A percentile compares a stretch with the other conserved stretches of the same genome.
phyloP scores from a whole-genome alignment of 1,284 basidiomycete species.

The Bondarzewia mesenterica region DNA sequence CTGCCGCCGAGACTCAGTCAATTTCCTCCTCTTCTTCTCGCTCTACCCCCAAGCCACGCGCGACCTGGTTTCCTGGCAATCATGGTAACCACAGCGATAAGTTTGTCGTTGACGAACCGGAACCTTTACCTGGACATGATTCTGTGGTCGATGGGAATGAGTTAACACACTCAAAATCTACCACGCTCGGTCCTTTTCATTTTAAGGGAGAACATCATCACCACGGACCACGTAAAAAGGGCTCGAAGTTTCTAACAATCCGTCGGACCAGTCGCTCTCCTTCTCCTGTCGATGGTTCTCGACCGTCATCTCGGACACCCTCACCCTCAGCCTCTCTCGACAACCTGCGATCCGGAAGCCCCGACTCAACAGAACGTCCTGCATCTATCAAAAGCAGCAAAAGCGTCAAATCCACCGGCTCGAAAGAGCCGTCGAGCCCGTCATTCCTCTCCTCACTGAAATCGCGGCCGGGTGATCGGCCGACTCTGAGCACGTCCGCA shows the following conservation, averaged over 20 bases:
- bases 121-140: not conserved
- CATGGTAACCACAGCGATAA: not conserved
- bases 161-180: not conserved
- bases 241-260: slow-evolving; percentile 8
- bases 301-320: slow-evolving; percentile 7
- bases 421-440: slow-evolving; percentile 9
- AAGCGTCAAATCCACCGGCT: slow-evolving; percentile 11
- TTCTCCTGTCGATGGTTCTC: slow-evolving; percentile 2
- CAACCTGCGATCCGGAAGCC: slow-evolving; percentile 1
- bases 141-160: not conserved
- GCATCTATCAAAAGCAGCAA: not conserved
- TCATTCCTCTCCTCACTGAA: slow-evolving; percentile 65
- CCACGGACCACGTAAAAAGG: slow-evolving; percentile 2
- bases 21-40: not conserved
- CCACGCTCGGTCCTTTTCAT: no score
- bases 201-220: not conserved
- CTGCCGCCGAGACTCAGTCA: not conserved
- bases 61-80: slow-evolving; percentile 1
- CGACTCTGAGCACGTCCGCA: slow-evolving; percentile 72
- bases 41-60: not conserved
- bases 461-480: slow-evolving; percentile 73
- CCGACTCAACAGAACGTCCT: not conserved
- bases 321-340: slow-evolving; percentile 12
- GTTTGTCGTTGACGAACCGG: slow-evolving; percentile 2
- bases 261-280: slow-evolving; percentile 7